Evolutionary conservation across 129 eudicot genomes (phyloP), one percentile per base, ranked within the genome.

Genomic region (Smallanthus sonchifolius): DNA sequence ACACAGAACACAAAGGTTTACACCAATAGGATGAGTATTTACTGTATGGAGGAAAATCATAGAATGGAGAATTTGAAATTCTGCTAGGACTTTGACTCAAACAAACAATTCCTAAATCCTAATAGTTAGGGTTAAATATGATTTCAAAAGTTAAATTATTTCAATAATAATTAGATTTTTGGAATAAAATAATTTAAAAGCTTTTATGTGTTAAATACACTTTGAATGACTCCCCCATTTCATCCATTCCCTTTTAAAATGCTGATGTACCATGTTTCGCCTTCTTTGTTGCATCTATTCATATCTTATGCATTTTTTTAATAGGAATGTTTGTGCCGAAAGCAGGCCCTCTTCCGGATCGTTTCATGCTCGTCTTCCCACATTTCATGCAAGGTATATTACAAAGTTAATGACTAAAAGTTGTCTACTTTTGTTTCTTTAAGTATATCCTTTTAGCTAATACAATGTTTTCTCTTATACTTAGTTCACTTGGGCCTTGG

Each of bases 401-500:
- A 1, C 56, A 71, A 44, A 44, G 8, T 35, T 4, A 51, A 49
- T 24, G 24, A 68, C 16, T 49, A 39, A 60, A 67, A 51, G 51
- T 43, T 55, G 13, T 11, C 4, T 38, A 43, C 56, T 75, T 69
- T 60, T 3, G 19, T 63, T 38, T 24, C 40, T 81, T 65, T 49
- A 17, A 3, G 28, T 51, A 24, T 15, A 57, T 44, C 49, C 8
- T 64, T 38, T 63, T 63, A 69, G 9, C 77, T 81, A 39, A 81
- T 70, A 34, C n/a, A 47, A 35, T 64, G 20, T 40, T 78, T 14
- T 72, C 11, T 15, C 47, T 63, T 67, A 16, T 65, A 59, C 65
- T 51, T 82, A 91, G 97, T 36, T 83, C 87, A 14, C 88, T 84
- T 38, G 97, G 97, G 65, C 91, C 97, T 13, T 91, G 97, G 97